Conservation (phyloP, 2,329 filamentous ascomycete species). For the Alternaria dauci region DNA sequence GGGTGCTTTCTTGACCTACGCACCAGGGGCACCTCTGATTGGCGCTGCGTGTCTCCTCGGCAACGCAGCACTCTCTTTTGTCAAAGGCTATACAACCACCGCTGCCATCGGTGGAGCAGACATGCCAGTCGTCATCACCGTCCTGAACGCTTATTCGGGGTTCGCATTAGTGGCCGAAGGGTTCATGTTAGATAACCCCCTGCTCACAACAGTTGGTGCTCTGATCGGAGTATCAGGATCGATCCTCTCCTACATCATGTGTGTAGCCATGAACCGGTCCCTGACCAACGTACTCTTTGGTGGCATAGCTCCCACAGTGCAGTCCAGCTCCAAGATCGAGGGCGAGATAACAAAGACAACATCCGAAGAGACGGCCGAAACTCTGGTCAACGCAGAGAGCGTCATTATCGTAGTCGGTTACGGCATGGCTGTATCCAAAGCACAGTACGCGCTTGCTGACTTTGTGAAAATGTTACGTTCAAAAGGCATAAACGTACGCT, state of each 20-base stretch:
- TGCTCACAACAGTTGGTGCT: slow-evolving; percentile 84
- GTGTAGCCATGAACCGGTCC: slow-evolving; percentile 89
- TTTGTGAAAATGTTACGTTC: slow-evolving; percentile 78
- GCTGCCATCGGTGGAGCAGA: slow-evolving; percentile 91
- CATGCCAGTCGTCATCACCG: slow-evolving; percentile 91
- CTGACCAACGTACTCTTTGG: slow-evolving; percentile 91
- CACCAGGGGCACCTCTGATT: slow-evolving; percentile 78
- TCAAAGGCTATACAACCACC: slow-evolving; percentile 88
- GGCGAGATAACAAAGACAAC: slow-evolving; percentile 80
- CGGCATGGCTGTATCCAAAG: slow-evolving; percentile 93
- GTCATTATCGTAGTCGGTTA: slow-evolving; percentile 93
- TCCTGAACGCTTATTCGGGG: slow-evolving; percentile 88
- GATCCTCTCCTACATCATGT: slow-evolving; percentile 74
- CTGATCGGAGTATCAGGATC: slow-evolving; percentile 89
- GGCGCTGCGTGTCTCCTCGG: slow-evolving; percentile 80
- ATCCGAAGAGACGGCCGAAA: slow-evolving; percentile 81
- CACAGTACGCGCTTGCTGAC: slow-evolving; percentile 87
- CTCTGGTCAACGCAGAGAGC: slow-evolving; percentile 76
- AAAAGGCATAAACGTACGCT: slow-evolving; percentile 81
- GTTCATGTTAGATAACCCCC: slow-evolving; percentile 87
- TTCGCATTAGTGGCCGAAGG: slow-evolving; percentile 91
- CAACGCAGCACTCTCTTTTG: slow-evolving; percentile 79
- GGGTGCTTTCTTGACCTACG: slow-evolving; percentile 83
- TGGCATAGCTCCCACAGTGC: slow-evolving; percentile 72
- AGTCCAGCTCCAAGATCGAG: slow-evolving; percentile 76